Evolutionary conservation across 345 rosid species (phyloP), one percentile per base, ranked within the genome.

Genomic region (Acer saccharum): DNA sequence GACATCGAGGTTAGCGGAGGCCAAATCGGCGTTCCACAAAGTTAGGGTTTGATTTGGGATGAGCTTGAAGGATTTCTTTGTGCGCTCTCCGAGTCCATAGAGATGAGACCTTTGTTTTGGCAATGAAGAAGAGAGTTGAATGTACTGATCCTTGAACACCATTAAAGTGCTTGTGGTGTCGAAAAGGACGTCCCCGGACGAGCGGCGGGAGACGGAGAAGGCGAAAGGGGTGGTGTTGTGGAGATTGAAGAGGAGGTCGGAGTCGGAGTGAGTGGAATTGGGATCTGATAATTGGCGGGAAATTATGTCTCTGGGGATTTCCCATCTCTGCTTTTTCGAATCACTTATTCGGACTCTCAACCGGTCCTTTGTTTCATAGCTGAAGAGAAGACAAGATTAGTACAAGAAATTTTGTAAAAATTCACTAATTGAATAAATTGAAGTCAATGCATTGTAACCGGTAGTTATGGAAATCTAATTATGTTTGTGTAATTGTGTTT

Each of bases 11-110:
- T 7, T 2, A 0, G 4, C 64, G 1, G 64, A 60, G 64, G 11
- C 11, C 64, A 60, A 18, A 7, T 60, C 64, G 9, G 64, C 64
- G 27, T 60, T 60, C 64, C 64, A 60, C 27, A 60, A 21, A 3
- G 64, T 60, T 25, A 60, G 10, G 10, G 64, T 60, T 2, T 60
- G 27, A n/a, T 60, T 16, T 2, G 64, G 64, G 27, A 11, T 20
- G 27, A 60, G 27, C 27, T 60, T 60, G 21, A 60, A 60, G 0
- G 64, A 60, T 21, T 25, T 10, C 13, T 60, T 60, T 7, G 64
- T 60, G 27, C 20, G 64, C 64, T 60, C 64, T 60, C 64, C 64
- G 13, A 60, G 64, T 60, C 64, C 64, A 7, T 60, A 60, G 64
- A 60, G 64, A 60, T 60, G 25, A 60, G 64, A 60, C 12, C 7